phyloP scores from a whole-genome alignment of 352 stramenopile species.

The Pythium myriotylum region DNA sequence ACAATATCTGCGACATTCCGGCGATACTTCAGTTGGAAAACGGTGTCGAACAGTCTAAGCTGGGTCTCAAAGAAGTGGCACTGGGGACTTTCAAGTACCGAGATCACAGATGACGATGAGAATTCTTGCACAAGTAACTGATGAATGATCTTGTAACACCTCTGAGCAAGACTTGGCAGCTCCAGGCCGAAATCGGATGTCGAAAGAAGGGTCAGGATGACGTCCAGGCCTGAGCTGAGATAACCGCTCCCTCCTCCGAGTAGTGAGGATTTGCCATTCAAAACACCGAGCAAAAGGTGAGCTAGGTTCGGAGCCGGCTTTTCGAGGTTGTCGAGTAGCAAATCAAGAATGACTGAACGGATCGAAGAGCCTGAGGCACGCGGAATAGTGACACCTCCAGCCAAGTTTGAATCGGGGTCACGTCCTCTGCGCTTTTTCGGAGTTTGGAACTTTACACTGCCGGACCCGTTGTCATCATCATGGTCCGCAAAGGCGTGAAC shows the following conservation, averaged over 20 bases:
- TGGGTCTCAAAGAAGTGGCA: conserved; percentile 74
- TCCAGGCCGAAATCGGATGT: conserved; percentile 70
- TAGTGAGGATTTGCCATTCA: conserved; percentile 40
- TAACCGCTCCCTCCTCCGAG: conserved; percentile 27
- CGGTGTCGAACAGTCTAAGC: conserved; percentile 49
- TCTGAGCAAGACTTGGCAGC: conserved; percentile 60
- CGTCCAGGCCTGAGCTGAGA: conserved; percentile 64
- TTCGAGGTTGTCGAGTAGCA: conserved; percentile 76
- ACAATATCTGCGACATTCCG: conserved; percentile 11
- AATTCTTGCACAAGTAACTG: conserved; percentile 69
- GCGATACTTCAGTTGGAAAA: conserved; percentile 24
- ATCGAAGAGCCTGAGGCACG: conserved; percentile 43
- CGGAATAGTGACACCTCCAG: conserved; percentile 1
- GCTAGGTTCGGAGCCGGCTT: conserved; percentile 78
- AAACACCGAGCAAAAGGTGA: conserved; percentile 68
- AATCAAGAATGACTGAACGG: conserved; percentile 66
- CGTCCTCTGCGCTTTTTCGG: conserved; percentile 37
- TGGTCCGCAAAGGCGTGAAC: conserved; percentile 8
- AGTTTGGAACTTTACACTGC: conserved; percentile 38
- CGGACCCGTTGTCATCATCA: conserved; percentile 28
- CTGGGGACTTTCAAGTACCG: conserved; percentile 59
- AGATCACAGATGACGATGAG: conserved; percentile 51
- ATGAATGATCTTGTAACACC: conserved; percentile 72
- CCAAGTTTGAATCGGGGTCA: neutral
- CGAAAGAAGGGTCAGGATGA: conserved; percentile 73